Base-by-base conservation (phyloP, 2,329 filamentous ascomycete species). In the Nothophoma quercina region DNA sequence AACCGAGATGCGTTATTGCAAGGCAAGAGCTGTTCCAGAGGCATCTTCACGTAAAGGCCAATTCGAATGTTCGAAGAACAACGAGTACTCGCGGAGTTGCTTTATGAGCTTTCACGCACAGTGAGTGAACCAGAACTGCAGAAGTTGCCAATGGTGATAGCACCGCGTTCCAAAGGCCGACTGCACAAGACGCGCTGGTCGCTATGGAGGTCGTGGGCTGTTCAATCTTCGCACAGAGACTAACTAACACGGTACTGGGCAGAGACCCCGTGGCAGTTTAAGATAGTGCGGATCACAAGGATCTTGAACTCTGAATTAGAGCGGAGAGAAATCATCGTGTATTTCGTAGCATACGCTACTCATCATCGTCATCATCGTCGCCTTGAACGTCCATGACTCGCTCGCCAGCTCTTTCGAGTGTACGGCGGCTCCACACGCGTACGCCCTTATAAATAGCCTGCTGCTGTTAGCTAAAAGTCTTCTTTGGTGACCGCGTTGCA, bases 181-280 rank as follows among this genome's bases (percentile, higher is more conserved):
- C 60, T 38, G 60, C 63, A 71, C 71, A 73, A 72, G 59, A 73
- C 71, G 71, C 59, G 62, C 63, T 55, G 55, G 55, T 59, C 62
- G 62, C 62, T 30, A 61, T 62, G 64, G 63, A 59, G 45, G 38
- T 57, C 63, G 54, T 56, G 60, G 55, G 70, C 68, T 62, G 63
- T 65, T 83, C 65, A 62, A 83, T 96, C 82, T 96, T 82, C 90
- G 92, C 92, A 96, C 89, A 87, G 90, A 71, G 92, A 96, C 92
- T 95, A 87, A 93, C 95, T 87, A 88, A 87, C 90, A 92, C 85
- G 85, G 86, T 87, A 93, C 84, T 84, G 89, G 83, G 58, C 58
- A 68, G 62, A 55, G 62, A 67, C 68, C 79, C 86, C 84, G 84
- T 92, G 91, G 85, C 90, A 96, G 95, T 92, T 96, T 89, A 96